Percentiles rank a stretch among this genome's conserved stretches.
These are phyloP conservation scores for Garcia nutans DNA, from an alignment of 345 rosid species.

Conservation along the genomic window DNA sequence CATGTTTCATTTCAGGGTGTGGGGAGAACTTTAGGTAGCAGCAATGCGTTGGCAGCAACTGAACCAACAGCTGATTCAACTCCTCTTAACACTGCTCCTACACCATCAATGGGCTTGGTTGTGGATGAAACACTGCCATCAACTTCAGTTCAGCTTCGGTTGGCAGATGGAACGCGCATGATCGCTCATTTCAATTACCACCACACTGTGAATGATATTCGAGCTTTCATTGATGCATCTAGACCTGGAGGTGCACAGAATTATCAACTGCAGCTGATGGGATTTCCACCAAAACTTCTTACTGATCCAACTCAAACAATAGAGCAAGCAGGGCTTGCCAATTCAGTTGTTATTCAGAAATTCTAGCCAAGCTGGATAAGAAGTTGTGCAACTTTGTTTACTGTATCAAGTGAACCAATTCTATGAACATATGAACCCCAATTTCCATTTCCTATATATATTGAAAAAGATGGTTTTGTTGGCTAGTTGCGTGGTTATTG, in stretches of 20 bases:
- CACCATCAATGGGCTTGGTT: conserved; percentile 39
- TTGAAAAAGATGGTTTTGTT: conserved; percentile 10
- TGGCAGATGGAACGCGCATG: conserved; percentile 83
- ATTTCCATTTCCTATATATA: conserved; percentile 12
- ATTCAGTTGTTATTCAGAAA: conserved; percentile 85
- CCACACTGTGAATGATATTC: conserved; percentile 67
- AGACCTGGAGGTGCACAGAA: conserved; percentile 53
- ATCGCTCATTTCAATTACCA: conserved; percentile 64
- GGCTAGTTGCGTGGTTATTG: conserved; percentile 22
- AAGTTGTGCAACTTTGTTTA: not conserved
- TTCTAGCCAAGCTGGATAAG: conserved; percentile 35
- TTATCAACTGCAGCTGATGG: conserved; percentile 87
- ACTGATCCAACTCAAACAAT: conserved; percentile 57
- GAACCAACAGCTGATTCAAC: conserved; percentile 28
- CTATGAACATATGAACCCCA: conserved; percentile 1
- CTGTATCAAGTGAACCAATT: conserved; percentile 11
- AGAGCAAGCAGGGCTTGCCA: conserved; percentile 78
- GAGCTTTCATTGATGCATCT: conserved; percentile 57
- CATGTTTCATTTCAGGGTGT: conserved; percentile 75
- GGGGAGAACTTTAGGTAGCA: conserved; percentile 90
- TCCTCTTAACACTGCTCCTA: conserved; percentile 35
- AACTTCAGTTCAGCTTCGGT: conserved; percentile 81
- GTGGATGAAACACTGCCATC: conserved; percentile 67
- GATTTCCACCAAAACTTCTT: conserved; percentile 92
- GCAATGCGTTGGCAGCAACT: conserved; percentile 38